phyloP scores from a whole-genome alignment of 164 flowering plant genomes.

The Aristolochia contorta region DNA sequence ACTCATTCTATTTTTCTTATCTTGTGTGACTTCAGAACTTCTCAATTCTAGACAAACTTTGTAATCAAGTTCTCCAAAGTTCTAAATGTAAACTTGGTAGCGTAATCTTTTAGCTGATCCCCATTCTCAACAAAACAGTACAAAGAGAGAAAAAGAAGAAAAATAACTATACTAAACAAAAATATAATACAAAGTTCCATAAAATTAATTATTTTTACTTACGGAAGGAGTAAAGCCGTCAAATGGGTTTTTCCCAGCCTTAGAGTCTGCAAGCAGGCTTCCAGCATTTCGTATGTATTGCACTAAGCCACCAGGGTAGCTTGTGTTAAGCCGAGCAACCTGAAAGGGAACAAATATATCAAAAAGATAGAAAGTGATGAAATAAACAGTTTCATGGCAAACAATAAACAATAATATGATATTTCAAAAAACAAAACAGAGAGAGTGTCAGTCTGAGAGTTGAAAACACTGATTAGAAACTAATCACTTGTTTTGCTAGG shows the following conservation, averaged over 20 bases:
- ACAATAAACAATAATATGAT: neutral
- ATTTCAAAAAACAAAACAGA: neutral
- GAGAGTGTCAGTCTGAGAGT: too few relatives aligned
- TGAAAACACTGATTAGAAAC: neutral
- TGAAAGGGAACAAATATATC: conserved; percentile 18
- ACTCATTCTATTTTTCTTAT: too few relatives aligned
- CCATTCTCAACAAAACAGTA: too few relatives aligned
- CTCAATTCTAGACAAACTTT: too few relatives aligned
- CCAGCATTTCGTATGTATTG: conserved; percentile 75
- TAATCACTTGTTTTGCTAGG: neutral
- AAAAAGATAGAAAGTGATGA: neutral
- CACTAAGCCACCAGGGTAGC: conserved; percentile 83
- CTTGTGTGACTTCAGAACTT: too few relatives aligned
- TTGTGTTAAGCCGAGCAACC: conserved; percentile 59
- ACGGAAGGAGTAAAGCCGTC: conserved; percentile 96
- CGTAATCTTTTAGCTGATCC: too few relatives aligned
- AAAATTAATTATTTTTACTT: conserved; percentile 23
- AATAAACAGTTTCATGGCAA: neutral
- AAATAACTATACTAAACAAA: too few relatives aligned
- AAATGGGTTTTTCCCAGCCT: conserved; percentile 88
- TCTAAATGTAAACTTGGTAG: too few relatives aligned
- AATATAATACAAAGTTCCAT: neutral
- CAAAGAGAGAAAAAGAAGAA: too few relatives aligned
- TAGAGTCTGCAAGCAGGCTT: conserved; percentile 80
- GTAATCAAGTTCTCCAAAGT: too few relatives aligned